Evolutionary conservation across 202 grass and related monocot genomes (phyloP), one percentile per base, ranked within the genome.

Genomic region (Saccharum hybrid): DNA sequence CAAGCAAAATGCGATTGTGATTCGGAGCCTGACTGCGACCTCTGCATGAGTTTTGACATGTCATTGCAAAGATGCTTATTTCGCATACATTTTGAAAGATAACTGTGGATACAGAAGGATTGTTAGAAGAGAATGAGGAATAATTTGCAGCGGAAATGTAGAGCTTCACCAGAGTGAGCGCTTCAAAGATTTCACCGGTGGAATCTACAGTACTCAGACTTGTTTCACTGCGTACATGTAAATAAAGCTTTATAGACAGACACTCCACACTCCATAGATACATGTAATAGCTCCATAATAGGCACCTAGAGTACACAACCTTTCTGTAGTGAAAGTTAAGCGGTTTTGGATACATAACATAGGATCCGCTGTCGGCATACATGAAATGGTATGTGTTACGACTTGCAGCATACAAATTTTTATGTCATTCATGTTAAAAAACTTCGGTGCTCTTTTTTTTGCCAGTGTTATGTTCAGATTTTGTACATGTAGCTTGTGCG

Each of bases 101-200:
- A 67, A 16, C 2, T 6, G n/a, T 39, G 6, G 10, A 76, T 60
- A 13, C 33, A 75, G 49, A 74, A 81, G 33, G 8, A 14, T 19
- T 86, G 49, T 61, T 86, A 45, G 49, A 41, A 68, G 36, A 72
- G 9, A 78, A 74, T 10, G 43, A 73, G 33, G 84, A 79, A 83
- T 83, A 90, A 79, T 75, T 22, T 8, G 18, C 83, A 79, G 68
- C 18, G 42, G 41, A 59, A 79, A 33, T 42, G 31, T 79, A 75
- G 84, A 75, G 36, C 83, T 63, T 71, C 88, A 90, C 74, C 79
- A 90, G 88, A 83, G 84, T 86, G 88, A 90, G 79, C 63, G 88
- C 79, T 74, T 49, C 12, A 1, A 63, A 83, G 83, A 69, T 86
- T 83, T 90, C 88, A 86, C 88, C 84, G 79, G 88, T 86, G 83